phyloP scores from a whole-genome alignment of 2,329 filamentous ascomycete genomes.

The Arthrobotrys sphaeroides region DNA sequence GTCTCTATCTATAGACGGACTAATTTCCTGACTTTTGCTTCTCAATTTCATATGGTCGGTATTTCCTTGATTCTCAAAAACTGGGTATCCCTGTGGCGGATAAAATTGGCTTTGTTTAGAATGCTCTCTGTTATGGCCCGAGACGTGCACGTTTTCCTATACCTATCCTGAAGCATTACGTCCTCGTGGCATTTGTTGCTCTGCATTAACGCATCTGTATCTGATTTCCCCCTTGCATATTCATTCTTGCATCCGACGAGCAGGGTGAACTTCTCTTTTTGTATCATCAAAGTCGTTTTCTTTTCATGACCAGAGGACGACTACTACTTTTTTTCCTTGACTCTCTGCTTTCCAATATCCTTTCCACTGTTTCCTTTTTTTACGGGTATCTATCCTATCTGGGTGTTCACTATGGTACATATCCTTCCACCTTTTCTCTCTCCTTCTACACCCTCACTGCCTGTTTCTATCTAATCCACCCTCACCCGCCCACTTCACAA shows the following conservation, averaged over 20 bases:
- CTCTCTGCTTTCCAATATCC: constrained; percentile 2
- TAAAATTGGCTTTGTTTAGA: constrained; percentile 50
- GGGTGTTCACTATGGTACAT: constrained; percentile 53
- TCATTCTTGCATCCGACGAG: constrained; percentile 35
- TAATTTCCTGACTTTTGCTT: constrained; percentile 4
- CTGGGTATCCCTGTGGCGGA: constrained; percentile 51
- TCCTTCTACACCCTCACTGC: constrained; percentile 13
- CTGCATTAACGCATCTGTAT: constrained; percentile 33
- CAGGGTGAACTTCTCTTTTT: constrained; percentile 38
- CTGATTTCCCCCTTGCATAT: constrained; percentile 37
- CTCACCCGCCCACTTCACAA: not conserved
- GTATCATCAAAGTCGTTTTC: constrained; percentile 50
- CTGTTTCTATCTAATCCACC: constrained; percentile 18
- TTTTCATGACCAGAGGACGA: constrained; percentile 50
- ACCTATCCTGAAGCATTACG: constrained; percentile 8
- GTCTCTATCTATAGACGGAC: constrained; percentile 31
- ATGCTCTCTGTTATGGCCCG: constrained; percentile 27
- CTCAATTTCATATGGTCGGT: constrained; percentile 35
- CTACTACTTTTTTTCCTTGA: constrained; percentile 10
- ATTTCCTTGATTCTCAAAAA: constrained; percentile 45
- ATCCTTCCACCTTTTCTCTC: constrained; percentile 17
- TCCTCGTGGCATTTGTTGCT: constrained; percentile 22
- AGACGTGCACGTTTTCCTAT: constrained; percentile 34
- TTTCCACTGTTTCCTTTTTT: constrained; percentile 12
- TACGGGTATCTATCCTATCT: constrained; percentile 45